phyloP scores from a whole-genome alignment of 2,329 filamentous ascomycete species.

The Fusarium sp. region DNA sequence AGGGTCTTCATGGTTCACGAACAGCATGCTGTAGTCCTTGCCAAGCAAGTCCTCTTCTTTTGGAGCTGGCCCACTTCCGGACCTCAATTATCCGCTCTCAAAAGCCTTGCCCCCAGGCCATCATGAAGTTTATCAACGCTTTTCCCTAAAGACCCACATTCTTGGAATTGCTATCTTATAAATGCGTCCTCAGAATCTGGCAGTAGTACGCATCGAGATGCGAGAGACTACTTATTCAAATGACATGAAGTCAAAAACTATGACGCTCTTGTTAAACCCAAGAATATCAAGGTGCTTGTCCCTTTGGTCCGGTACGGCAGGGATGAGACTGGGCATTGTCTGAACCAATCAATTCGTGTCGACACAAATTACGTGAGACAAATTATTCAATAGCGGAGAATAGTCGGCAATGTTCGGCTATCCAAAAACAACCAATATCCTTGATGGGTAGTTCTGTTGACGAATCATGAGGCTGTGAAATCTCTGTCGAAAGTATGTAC shows the following conservation, averaged over 20 bases:
- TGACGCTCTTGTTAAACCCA: not conserved
- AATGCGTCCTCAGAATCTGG: not conserved
- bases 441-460: not conserved
- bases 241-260: conserved; percentile 1
- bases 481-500: conserved; percentile 40
- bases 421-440: conserved; percentile 3
- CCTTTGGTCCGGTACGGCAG: conserved; percentile 38
- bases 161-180: conserved; percentile 1
- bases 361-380: not conserved
- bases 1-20: conserved; percentile 31
- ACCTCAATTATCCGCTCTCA: conserved; percentile 19
- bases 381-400: conserved; percentile 36
- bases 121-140: conserved; percentile 30
- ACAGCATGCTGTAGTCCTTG: conserved; percentile 25
- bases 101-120: not conserved
- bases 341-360: conserved; percentile 26
- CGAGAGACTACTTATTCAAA: conserved; percentile 2
- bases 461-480: conserved; percentile 38
- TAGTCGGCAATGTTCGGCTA: conserved; percentile 42
- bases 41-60: conserved; percentile 7
- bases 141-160: conserved; percentile 11
- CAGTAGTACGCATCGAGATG: not conserved
- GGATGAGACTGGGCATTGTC: conserved; percentile 30
- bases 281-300: conserved; percentile 7
- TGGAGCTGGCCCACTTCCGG: conserved; percentile 9